Conservation (phyloP, 208 protist species). For the Trypanosoma caninum region DNA sequence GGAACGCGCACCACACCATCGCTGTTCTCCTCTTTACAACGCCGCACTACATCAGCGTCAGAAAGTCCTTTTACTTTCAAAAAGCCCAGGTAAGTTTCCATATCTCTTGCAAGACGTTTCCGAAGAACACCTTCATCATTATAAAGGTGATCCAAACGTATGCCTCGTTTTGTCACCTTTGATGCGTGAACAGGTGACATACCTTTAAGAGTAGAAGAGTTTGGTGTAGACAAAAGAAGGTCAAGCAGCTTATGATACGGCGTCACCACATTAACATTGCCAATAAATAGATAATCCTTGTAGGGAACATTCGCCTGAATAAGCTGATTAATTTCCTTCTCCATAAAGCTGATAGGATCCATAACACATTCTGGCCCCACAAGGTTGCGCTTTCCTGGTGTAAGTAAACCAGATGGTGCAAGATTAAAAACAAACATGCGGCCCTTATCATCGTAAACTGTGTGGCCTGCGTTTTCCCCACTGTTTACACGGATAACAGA, state of each 20-base stretch:
- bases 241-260: conserved; percentile 93
- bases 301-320: conserved; percentile 77
- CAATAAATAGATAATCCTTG: conserved; percentile 77
- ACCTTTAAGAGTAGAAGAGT: conserved; percentile 90
- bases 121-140: conserved; percentile 71
- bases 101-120: conserved; percentile 72
- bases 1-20: conserved; percentile 82
- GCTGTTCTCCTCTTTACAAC: conserved; percentile 79
- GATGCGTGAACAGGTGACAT: conserved; percentile 89
- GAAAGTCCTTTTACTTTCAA: conserved; percentile 64
- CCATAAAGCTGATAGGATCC: conserved; percentile 90
- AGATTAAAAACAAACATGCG: conserved; percentile 92
- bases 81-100: conserved; percentile 84
- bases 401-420: conserved; percentile 79
- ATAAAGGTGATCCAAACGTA: conserved; percentile 91
- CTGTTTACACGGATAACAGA: conserved; percentile 90
- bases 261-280: conserved; percentile 88
- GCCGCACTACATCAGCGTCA: conserved; percentile 73
- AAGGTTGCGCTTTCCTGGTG: conserved; percentile 72
- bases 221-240: conserved; percentile 69
- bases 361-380: conserved; percentile 91
- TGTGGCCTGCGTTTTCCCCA: conserved; percentile 92
- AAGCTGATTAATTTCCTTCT: conserved; percentile 84
- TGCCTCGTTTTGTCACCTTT: conserved; percentile 87
- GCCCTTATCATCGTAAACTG: conserved; percentile 75